Base-by-base conservation (phyloP, 2,329 filamentous ascomycete genomes). In the Beauveria asiatica region DNA sequence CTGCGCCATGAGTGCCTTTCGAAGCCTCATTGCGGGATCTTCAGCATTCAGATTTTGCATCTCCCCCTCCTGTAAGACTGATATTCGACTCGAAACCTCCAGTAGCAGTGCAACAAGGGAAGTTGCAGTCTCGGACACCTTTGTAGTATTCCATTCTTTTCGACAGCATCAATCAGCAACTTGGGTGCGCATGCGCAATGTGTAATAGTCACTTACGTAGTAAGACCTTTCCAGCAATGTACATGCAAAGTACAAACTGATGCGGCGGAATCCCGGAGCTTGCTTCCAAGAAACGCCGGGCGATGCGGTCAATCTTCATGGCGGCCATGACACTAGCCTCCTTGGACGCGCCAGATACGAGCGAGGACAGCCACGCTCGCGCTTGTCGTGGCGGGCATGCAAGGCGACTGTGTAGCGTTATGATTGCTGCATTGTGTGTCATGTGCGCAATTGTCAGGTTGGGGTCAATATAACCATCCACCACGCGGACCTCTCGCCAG, bases 401-500 rank as follows among this genome's bases (percentile, higher is more conserved):
- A 21, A 78, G 75, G 13, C 68, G 67, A 50, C 75, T 73, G 57
- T 77, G 75, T 1, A 77, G 67, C 1, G 75, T 67, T 16, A 77
- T 72, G 49, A 76, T 73, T 2, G 75, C 72, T 1, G 74, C 69
- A 59, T 77, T 76, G 61, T 77, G 75, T 2, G 74, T 76, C 39
- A 76, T 71, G 62, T 77, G 75, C 0, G 75, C 74, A 3, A 76
- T 64, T 0, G 74, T 75, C 13, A 76, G 66, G 54, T 79, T 79
- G 4, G 76, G 76, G 58, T 79, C 77, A 69, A 79, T 74, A 53
- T 75, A 71, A 9, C 64, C 65, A 49, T 78, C 76, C 2, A 75
- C 64, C 7, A 73, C 75, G 25, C 75, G 74, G 0, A 71, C 70
- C 25, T 73, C 71, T 2, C 69, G 65, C 76, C 76, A 79, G 57